Percentiles rank a stretch among this genome's conserved stretches.
phyloP scores from a whole-genome alignment of 345 rosid genomes.

The Cochlearia excelsa region DNA sequence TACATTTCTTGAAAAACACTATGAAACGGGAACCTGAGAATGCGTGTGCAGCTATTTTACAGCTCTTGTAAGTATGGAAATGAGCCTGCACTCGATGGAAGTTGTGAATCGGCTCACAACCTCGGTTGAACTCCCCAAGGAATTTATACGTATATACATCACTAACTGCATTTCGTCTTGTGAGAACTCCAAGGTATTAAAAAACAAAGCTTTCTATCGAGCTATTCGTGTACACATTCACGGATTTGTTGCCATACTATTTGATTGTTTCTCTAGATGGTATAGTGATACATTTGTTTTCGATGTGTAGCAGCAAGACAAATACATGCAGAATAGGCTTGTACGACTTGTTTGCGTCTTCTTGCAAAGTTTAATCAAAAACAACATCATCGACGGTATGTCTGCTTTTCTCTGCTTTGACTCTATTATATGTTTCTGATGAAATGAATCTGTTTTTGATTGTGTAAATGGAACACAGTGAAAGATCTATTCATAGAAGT shows the following conservation, averaged over 20 bases:
- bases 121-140: constrained; percentile 89
- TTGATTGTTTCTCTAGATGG: constrained; percentile 3
- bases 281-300: constrained; percentile 29
- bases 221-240: neutral
- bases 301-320: constrained; percentile 63
- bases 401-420: neutral
- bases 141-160: constrained; percentile 83
- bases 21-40: constrained; percentile 23
- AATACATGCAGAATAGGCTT: constrained; percentile 98
- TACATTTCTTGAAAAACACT: constrained; percentile 1
- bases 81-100: constrained; percentile 98
- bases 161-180: constrained; percentile 95
- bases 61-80: constrained; percentile 91
- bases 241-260: constrained; percentile 11
- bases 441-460: neutral
- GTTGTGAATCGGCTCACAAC: constrained; percentile 98
- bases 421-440: neutral
- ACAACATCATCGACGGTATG: constrained; percentile 80
- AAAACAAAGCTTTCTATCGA: constrained; percentile 23
- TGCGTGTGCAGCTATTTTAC: constrained; percentile 66
- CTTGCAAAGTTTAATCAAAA: constrained; percentile 90
- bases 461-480: constrained; percentile 52
- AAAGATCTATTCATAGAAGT: constrained; percentile 95
- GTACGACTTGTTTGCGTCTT: constrained; percentile 98
- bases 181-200: constrained; percentile 76